phyloP scores from a whole-genome alignment of 768 basidiomycete genomes.

The Leccinum pellstonianum region DNA sequence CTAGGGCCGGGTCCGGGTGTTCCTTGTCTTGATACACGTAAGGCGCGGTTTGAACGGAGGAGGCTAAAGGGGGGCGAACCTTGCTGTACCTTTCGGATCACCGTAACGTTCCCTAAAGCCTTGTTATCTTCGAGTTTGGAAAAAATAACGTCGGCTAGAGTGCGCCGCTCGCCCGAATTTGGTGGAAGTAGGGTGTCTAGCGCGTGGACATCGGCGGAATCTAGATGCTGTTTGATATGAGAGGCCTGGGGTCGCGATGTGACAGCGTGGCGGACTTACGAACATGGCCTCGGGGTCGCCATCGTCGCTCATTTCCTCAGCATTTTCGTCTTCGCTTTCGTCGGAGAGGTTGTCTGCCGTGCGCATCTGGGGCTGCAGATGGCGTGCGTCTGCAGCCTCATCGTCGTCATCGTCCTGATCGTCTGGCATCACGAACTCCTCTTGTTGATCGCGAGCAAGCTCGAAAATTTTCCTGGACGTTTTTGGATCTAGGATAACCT shows the following conservation, averaged over 20 bases:
- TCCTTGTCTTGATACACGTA: constrained; percentile 39
- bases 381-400: constrained; percentile 26
- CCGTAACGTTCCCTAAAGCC: constrained; percentile 44
- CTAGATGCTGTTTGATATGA: constrained; percentile 65
- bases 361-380: constrained; percentile 25
- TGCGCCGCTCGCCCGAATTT: constrained; percentile 73
- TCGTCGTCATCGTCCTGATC: constrained; percentile 50
- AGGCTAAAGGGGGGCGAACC: constrained; percentile 34
- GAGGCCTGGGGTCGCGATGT: constrained; percentile 3
- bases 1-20: constrained; percentile 77
- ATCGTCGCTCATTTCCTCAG: constrained; percentile 21
- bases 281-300: constrained; percentile 58
- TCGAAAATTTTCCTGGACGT: constrained; percentile 87
- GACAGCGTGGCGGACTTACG: constrained; percentile 38
- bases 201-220: constrained; percentile 83
- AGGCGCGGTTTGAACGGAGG: not conserved
- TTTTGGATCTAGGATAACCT: constrained; percentile 78
- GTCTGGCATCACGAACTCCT: constrained; percentile 71
- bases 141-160: constrained; percentile 96
- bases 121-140: constrained; percentile 79
- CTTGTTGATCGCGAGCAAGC: constrained; percentile 90
- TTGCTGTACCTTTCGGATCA: constrained; percentile 61
- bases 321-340: constrained; percentile 45
- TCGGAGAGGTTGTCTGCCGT: constrained; percentile 54
- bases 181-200: constrained; percentile 79